phyloP scores from a whole-genome alignment of 225 moss, liverwort and hornwort genomes.

The Rhytidiadelphus loreus region DNA sequence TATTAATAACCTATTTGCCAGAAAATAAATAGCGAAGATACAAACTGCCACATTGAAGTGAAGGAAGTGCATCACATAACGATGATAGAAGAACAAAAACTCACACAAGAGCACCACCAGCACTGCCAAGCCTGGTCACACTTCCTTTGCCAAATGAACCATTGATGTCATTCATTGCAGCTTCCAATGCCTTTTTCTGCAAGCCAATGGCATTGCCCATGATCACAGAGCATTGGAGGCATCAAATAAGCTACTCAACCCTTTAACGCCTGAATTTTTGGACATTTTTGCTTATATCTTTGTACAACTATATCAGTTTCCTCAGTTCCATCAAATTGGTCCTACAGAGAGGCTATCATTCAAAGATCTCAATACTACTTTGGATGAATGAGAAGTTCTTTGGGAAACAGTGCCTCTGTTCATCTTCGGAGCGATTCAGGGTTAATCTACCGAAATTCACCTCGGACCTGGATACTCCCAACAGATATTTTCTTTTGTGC shows the following conservation, averaged over 20 bases:
- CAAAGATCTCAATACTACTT: neutral
- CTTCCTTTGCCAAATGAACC: slow-evolving; percentile 86
- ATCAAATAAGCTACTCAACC: neutral
- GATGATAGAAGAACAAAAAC: neutral
- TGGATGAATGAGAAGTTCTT: neutral
- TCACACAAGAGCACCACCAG: slow-evolving; percentile 81
- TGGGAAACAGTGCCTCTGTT: neutral
- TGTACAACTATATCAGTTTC: neutral
- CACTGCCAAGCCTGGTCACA: slow-evolving; percentile 85
- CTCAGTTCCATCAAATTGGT: neutral
- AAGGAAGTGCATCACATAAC: neutral
- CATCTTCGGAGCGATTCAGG: neutral
- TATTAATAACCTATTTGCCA: neutral
- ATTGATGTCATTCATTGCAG: slow-evolving; percentile 89
- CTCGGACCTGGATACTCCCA: neutral
- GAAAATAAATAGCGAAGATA: neutral
- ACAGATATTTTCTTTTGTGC: neutral
- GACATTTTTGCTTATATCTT: neutral
- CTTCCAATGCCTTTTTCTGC: slow-evolving; percentile 84
- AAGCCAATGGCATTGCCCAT: neutral
- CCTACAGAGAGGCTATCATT: neutral
- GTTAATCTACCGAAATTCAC: neutral
- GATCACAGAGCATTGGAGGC: neutral
- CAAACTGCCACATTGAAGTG: neutral
- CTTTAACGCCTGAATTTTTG: neutral